phyloP scores from a whole-genome alignment of 2,329 filamentous ascomycete genomes.

The Westerdykella sp. region DNA sequence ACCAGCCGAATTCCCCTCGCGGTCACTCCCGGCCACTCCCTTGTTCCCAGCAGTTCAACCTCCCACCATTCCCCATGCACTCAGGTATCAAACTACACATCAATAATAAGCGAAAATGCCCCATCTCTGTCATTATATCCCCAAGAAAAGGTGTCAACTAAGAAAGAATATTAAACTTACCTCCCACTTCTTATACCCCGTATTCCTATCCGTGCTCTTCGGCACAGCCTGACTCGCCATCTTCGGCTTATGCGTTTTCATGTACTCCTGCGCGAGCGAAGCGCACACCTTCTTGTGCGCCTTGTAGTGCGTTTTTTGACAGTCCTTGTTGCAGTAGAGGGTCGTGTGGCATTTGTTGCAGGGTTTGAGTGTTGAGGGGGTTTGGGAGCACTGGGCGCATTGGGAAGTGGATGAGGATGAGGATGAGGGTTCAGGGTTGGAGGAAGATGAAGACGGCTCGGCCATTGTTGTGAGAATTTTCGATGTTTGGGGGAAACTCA shows the following conservation, averaged over 20 bases:
- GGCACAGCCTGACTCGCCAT: conserved; percentile 32
- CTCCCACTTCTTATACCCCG: conserved; percentile 39
- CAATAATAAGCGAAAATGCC: too few relatives aligned
- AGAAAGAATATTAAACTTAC: conserved; percentile 12
- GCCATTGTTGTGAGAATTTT: too few relatives aligned
- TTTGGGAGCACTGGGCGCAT: conserved; percentile 23
- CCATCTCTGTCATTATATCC: too few relatives aligned
- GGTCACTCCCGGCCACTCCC: too few relatives aligned
- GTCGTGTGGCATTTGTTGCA: conserved; percentile 38
- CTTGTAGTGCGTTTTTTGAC: conserved; percentile 37
- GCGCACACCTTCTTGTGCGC: conserved; percentile 39
- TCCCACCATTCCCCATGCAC: not conserved
- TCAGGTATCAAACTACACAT: too few relatives aligned
- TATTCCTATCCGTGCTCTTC: conserved; percentile 26
- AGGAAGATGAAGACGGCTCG: too few relatives aligned
- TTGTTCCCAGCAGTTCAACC: too few relatives aligned
- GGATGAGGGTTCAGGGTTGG: not conserved
- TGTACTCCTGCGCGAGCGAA: conserved; percentile 34
- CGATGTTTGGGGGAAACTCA: too few relatives aligned
- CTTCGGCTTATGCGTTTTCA: conserved; percentile 35
- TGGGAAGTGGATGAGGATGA: conserved; percentile 9
- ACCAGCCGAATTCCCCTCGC: too few relatives aligned
- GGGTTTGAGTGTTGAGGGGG: conserved; percentile 24
- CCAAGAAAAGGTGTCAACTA: not conserved
- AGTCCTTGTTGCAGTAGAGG: conserved; percentile 37